Percentiles rank a stretch among this genome's conserved stretches.
These are phyloP conservation scores for Fraxinus latifolia DNA, from an alignment of 305 asterid genomes.

Conservation along the genomic window DNA sequence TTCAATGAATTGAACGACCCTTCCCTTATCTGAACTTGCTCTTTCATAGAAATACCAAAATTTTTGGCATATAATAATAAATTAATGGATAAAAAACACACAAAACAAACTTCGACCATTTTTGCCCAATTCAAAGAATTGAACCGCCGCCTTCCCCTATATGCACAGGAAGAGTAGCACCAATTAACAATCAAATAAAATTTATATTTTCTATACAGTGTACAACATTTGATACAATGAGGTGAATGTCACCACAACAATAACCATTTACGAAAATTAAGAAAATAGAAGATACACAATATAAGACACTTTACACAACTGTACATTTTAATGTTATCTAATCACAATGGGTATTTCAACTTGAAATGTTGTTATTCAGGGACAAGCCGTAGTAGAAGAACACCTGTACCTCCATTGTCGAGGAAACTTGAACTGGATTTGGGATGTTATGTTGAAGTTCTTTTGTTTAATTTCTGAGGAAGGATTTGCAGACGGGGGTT, in stretches of 20 bases:
- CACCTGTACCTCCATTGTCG: slow-evolving; percentile 35
- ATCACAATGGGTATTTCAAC: slow-evolving; percentile 24
- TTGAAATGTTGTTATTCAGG: slow-evolving; percentile 43
- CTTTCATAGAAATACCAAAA: not conserved
- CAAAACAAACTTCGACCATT: not conserved
- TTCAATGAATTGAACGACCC: not conserved
- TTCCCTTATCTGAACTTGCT: not conserved
- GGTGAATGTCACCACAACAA: slow-evolving; percentile 27
- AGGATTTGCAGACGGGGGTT: slow-evolving; percentile 90
- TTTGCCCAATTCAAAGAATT: not conserved
- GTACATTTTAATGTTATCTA: slow-evolving; percentile 35
- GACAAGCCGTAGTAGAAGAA: slow-evolving; percentile 59
- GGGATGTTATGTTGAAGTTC: slow-evolving; percentile 24
- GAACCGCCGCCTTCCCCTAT: not conserved
- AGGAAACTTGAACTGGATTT: slow-evolving; percentile 34
- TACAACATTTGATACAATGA: slow-evolving; percentile 16
- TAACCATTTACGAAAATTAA: slow-evolving; percentile 10
- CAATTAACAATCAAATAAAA: not conserved
- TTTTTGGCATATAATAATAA: not conserved
- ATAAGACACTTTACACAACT: slow-evolving; percentile 36
- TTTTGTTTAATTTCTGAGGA: slow-evolving; percentile 60
- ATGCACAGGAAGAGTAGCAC: not conserved
- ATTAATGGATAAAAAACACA: not conserved
- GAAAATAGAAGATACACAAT: not conserved
- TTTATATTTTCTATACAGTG: slow-evolving; percentile 33